phyloP scores from a whole-genome alignment of 768 basidiomycete genomes.

The Scleroderma bovista region DNA sequence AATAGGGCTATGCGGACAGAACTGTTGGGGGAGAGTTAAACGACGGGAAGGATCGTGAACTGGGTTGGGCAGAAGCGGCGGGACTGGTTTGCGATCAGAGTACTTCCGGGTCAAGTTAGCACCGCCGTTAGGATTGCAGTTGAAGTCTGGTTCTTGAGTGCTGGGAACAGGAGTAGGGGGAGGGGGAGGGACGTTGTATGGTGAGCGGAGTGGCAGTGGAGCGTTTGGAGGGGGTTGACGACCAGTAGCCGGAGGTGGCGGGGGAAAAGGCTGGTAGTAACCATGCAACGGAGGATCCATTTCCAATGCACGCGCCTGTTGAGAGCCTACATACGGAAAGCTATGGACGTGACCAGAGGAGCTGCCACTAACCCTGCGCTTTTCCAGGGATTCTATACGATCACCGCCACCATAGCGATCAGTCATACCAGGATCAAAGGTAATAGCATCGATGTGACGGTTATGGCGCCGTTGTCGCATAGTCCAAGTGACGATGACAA shows the following conservation, averaged over 20 bases:
- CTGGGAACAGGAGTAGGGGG: too few relatives aligned
- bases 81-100: conserved; percentile 31
- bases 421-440: conserved; percentile 41
- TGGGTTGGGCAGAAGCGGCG: conserved; percentile 19
- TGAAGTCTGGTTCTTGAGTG: conserved; percentile 8
- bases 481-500: conserved; percentile 39
- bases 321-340: conserved; percentile 5
- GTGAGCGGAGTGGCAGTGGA: conserved; percentile 4
- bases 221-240: conserved; percentile 3
- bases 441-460: conserved; percentile 41
- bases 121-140: conserved; percentile 13
- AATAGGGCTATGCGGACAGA: conserved; percentile 3
- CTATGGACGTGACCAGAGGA: conserved; percentile 23
- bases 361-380: conserved; percentile 17
- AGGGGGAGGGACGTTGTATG: conserved; percentile 2
- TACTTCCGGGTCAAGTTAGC: conserved; percentile 30
- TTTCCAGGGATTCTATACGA: conserved; percentile 14
- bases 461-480: conserved; percentile 45
- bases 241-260: neutral
- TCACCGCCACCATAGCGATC: conserved; percentile 21
- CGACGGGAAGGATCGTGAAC: conserved; percentile 19
- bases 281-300: conserved; percentile 17
- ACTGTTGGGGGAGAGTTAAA: conserved; percentile 19
- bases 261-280: conserved; percentile 9
- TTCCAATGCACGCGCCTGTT: conserved; percentile 9